Conservation (phyloP, 768 basidiomycete genomes). For the Leccinellum rugosiceps region DNA sequence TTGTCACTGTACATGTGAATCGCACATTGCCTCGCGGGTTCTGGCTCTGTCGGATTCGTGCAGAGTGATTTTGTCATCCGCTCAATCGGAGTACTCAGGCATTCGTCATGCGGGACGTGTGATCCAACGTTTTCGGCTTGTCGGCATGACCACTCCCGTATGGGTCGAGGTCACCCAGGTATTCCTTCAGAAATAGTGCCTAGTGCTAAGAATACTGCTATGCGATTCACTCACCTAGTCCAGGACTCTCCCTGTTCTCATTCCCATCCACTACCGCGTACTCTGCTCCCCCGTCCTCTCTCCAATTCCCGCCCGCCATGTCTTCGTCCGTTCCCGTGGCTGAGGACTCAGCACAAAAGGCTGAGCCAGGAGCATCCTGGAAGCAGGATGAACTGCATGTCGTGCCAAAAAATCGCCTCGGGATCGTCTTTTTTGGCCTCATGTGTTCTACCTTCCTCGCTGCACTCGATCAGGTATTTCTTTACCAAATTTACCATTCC, state of each 20-base stretch:
- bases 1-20: not conserved
- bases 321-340: not conserved
- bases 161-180: not conserved
- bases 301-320: constrained; percentile 2
- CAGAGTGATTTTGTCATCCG: not conserved
- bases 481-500: not conserved
- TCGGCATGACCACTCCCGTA: not conserved
- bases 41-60: not conserved
- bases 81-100: not conserved
- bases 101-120: not conserved
- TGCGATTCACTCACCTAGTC: not conserved
- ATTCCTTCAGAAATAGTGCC: constrained; percentile 11
- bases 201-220: not conserved
- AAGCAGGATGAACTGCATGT: constrained; percentile 39
- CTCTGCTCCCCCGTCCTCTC: not conserved
- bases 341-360: constrained; percentile 2
- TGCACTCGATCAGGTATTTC: constrained; percentile 44
- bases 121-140: constrained; percentile 3
- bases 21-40: not conserved
- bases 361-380: constrained; percentile 35
- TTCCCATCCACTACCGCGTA: not conserved
- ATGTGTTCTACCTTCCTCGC: constrained; percentile 45
- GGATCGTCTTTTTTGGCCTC: constrained; percentile 42
- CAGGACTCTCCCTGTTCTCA: not conserved
- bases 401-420: constrained; percentile 40